These are phyloP conservation scores for Irpex sp. DNA, from an alignment of 1,284 basidiomycete genomes.

Conservation along the genomic window DNA sequence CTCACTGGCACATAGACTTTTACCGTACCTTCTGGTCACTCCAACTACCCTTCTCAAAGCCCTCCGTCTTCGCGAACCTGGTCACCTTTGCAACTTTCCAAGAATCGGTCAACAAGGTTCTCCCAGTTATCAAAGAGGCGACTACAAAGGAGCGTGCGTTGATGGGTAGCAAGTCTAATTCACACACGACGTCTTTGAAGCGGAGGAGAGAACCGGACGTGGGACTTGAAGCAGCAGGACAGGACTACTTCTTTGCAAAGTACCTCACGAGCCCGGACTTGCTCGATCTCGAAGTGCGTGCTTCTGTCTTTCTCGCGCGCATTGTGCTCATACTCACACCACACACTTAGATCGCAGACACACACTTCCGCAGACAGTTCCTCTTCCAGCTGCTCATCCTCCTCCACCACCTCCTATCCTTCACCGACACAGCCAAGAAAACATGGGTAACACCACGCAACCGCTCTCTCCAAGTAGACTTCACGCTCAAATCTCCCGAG, in stretches of 20 bases:
- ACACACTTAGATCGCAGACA: constrained; percentile 69
- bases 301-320: neutral
- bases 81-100: constrained; percentile 60
- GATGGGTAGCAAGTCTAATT: constrained; percentile 62
- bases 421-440: constrained; percentile 67
- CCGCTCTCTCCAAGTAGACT: constrained; percentile 76
- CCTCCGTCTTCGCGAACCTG: constrained; percentile 55
- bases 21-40: constrained; percentile 85
- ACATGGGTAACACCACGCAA: constrained; percentile 60
- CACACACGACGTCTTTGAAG: constrained; percentile 44
- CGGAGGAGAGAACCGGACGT: constrained; percentile 59
- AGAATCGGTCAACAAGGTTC: constrained; percentile 61
- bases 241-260: constrained; percentile 88
- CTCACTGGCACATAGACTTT: constrained; percentile 49
- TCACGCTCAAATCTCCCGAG: constrained; percentile 63
- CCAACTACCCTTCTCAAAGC: constrained; percentile 74
- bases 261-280: constrained; percentile 85
- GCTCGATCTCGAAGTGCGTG: constrained; percentile 76
- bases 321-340: neutral
- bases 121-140: constrained; percentile 78
- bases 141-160: constrained; percentile 79
- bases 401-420: constrained; percentile 75
- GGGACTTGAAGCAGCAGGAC: constrained; percentile 43
- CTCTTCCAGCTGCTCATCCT: constrained; percentile 84
- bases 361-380: constrained; percentile 88